Evolutionary conservation across 129 eudicot genomes (phyloP).

Genomic region (Chrysanthemum lavandulifolium): DNA sequence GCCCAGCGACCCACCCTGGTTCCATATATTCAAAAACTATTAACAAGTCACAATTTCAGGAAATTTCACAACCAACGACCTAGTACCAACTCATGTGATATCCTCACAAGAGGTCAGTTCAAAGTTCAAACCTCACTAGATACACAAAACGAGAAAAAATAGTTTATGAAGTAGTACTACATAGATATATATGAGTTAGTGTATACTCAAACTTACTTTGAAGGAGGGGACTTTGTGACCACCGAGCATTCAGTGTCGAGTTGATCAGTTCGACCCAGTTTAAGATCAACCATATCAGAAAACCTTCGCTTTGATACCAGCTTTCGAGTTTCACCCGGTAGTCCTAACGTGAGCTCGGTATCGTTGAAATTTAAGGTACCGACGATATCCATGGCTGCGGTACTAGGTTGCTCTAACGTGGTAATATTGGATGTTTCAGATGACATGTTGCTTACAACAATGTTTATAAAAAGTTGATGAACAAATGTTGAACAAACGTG

Average conservation of each 20-base stretch:
- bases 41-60: neutral
- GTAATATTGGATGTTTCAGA: conserved; percentile 17
- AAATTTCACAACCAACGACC: too few relatives aligned
- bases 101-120: too few relatives aligned
- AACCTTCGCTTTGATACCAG: conserved; percentile 49
- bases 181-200: too few relatives aligned
- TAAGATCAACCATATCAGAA: conserved; percentile 40
- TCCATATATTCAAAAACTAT: too few relatives aligned
- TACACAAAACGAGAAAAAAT: too few relatives aligned
- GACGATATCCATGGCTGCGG: conserved; percentile 1
- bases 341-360: conserved; percentile 77
- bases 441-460: conserved; percentile 13
- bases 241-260: conserved; percentile 10
- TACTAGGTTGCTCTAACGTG: conserved; percentile 36
- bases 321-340: conserved; percentile 59
- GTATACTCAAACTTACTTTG: conserved; percentile 45
- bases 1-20: too few relatives aligned
- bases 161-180: too few relatives aligned
- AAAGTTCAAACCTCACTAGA: too few relatives aligned
- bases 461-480: too few relatives aligned
- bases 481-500: neutral
- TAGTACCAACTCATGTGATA: too few relatives aligned
- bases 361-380: conserved; percentile 43
- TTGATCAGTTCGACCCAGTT: conserved; percentile 27
- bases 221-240: conserved; percentile 29